Evolutionary conservation across 1,139 yeast species (phyloP).

Genomic region (Taphrina flavorubra): DNA sequence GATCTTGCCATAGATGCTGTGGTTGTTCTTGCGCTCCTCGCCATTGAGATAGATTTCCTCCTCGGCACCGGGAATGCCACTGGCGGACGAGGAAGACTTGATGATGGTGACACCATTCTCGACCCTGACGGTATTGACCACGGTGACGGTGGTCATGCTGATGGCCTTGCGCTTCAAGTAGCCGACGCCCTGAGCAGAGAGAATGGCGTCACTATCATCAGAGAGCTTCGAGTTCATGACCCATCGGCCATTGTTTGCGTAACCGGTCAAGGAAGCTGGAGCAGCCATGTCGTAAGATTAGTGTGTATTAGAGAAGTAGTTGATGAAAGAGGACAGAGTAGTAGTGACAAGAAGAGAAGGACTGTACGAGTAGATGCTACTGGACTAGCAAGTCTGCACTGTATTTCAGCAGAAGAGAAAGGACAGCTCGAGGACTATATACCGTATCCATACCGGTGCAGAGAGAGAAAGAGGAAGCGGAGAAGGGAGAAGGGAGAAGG

Average conservation of each 20-base stretch:
- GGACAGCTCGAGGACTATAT: no score
- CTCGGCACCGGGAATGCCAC: slow-evolving; percentile 32
- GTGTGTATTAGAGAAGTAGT: not conserved
- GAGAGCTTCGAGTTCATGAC: slow-evolving; percentile 39
- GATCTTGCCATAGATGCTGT: slow-evolving; percentile 33
- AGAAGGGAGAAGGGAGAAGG: not conserved
- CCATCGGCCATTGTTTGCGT: slow-evolving; percentile 34
- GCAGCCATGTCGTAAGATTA: slow-evolving; percentile 23
- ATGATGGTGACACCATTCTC: slow-evolving; percentile 30
- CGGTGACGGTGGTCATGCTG: slow-evolving; percentile 35
- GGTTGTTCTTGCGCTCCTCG: slow-evolving; percentile 17
- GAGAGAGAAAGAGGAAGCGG: not conserved
- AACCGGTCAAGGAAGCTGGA: slow-evolving; percentile 27
- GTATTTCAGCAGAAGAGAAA: no score
- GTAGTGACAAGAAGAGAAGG: not conserved
- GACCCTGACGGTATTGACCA: slow-evolving; percentile 28
- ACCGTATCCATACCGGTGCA: no score
- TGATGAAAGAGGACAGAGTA: not conserved
- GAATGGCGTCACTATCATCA: slow-evolving; percentile 27
- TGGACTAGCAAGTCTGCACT: no score
- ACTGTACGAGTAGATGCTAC: not conserved
- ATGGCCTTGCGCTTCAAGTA: slow-evolving; percentile 40
- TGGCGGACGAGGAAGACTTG: slow-evolving; percentile 30
- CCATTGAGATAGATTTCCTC: slow-evolving; percentile 32
- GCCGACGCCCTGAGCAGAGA: slow-evolving; percentile 40